A percentile compares a stretch with the other conserved stretches of the same genome.
Evolutionary conservation across 305 asterid genomes (phyloP).

Genomic region (Fraxinus greggii): DNA sequence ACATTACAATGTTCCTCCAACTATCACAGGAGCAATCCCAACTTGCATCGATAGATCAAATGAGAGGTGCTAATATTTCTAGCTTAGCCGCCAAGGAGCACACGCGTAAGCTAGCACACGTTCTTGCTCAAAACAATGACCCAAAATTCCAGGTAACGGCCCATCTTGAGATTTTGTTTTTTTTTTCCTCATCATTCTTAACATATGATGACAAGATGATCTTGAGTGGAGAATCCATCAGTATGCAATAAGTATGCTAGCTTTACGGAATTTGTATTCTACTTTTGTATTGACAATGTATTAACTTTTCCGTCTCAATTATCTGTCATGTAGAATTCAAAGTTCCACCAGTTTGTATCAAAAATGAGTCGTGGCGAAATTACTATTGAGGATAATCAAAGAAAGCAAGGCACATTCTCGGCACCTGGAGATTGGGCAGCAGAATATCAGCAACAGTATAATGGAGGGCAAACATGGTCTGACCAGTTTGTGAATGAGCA

Average conservation of each 20-base stretch:
- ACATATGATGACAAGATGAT: conserved; percentile 3
- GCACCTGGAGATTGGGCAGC: conserved; percentile 92
- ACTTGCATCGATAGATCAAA: conserved; percentile 64
- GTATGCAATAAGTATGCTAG: background rate
- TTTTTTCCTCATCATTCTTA: background rate
- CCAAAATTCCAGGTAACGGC: conserved; percentile 91
- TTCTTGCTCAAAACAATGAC: conserved; percentile 87
- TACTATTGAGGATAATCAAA: conserved; percentile 82
- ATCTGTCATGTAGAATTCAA: conserved; percentile 68
- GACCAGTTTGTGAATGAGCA: conserved; percentile 83
- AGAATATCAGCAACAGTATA: conserved; percentile 80
- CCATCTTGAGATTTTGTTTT: conserved; percentile 10
- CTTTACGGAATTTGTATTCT: background rate
- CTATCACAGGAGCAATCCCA: conserved; percentile 78
- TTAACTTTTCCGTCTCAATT: conserved; percentile 19
- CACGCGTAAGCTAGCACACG: conserved; percentile 86
- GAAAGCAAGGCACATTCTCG: conserved; percentile 64
- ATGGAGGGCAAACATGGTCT: conserved; percentile 85
- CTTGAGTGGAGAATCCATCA: conserved; percentile 18
- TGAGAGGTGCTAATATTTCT: conserved; percentile 57
- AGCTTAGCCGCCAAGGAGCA: conserved; percentile 84
- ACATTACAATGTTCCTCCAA: conserved; percentile 19
- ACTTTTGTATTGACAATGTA: conserved; percentile 8
- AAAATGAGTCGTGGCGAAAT: conserved; percentile 99
- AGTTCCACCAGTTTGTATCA: conserved; percentile 91